phyloP scores from a whole-genome alignment of 192 early-diverging fungal genomes.

The Backusella australiensis region DNA sequence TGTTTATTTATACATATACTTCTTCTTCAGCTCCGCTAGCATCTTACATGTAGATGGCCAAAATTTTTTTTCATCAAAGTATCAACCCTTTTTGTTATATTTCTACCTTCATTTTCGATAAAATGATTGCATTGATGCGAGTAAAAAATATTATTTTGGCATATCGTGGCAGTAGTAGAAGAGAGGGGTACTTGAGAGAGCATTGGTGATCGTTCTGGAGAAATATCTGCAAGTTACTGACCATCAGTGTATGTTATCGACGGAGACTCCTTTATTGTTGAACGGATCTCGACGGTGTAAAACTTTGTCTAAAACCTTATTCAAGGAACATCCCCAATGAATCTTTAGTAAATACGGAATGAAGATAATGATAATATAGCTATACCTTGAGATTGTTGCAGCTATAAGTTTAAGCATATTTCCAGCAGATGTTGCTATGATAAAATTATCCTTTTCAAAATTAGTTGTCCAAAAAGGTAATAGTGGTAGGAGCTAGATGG shows the following conservation, averaged over 20 bases:
- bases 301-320: conserved; percentile 54
- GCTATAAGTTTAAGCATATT: neutral
- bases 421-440: neutral
- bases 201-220: neutral
- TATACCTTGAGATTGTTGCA: neutral
- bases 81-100: conserved; percentile 32
- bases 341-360: conserved; percentile 72
- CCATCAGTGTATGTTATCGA: conserved; percentile 49
- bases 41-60: conserved; percentile 12
- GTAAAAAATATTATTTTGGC: too few species aligned
- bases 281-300: conserved; percentile 55
- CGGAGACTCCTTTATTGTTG: conserved; percentile 50
- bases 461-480: too few species aligned
- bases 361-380: neutral
- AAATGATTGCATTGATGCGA: neutral
- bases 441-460: too few species aligned
- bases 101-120: neutral
- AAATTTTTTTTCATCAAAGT: conserved; percentile 21
- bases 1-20: too few species aligned
- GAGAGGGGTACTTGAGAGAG: neutral
- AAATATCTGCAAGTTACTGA: conserved; percentile 38
- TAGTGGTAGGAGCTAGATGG: too few species aligned
- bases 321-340: conserved; percentile 83
- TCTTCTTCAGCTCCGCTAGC: neutral
- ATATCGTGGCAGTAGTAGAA: neutral